phyloP scores from a whole-genome alignment of 2,329 filamentous ascomycete species.

The Fusarium tanahbumbuense region DNA sequence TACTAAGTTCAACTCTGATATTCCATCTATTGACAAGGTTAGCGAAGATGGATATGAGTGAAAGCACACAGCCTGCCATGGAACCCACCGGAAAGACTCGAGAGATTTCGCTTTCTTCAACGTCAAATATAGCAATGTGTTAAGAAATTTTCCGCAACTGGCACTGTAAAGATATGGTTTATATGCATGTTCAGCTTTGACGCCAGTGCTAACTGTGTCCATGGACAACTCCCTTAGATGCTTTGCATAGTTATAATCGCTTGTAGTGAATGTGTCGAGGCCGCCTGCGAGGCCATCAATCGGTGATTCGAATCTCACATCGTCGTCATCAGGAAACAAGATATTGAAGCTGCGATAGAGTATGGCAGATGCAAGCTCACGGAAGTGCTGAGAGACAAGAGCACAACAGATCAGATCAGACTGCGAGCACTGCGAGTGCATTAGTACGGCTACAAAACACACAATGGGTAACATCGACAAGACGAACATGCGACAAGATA shows the following conservation, averaged over 20 bases:
- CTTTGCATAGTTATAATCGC: constrained; percentile 71
- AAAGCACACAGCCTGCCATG: neutral
- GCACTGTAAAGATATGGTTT: constrained; percentile 65
- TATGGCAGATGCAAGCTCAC: constrained; percentile 66
- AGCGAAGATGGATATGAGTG: constrained; percentile 8
- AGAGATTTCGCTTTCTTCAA: constrained; percentile 66
- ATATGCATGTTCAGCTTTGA: constrained; percentile 65
- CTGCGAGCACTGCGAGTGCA: constrained; percentile 59
- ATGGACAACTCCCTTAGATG: constrained; percentile 67
- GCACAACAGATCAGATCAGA: constrained; percentile 67
- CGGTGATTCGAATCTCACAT: constrained; percentile 62
- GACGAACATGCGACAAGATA: constrained; percentile 60
- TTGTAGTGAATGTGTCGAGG: constrained; percentile 71
- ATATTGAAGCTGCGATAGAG: constrained; percentile 71
- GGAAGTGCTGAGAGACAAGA: constrained; percentile 68
- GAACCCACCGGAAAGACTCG: constrained; percentile 66
- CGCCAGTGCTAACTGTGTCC: constrained; percentile 64
- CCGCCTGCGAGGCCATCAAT: constrained; percentile 68
- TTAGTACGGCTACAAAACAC: constrained; percentile 8
- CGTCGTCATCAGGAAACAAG: constrained; percentile 70
- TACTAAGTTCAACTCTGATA: constrained; percentile 70
- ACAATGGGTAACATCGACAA: neutral
- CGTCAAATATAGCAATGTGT: constrained; percentile 67
- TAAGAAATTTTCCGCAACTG: constrained; percentile 73
- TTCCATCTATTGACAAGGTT: constrained; percentile 63